Base-by-base conservation (phyloP, 1,284 basidiomycete genomes). In the Rhodotorula sp. region DNA sequence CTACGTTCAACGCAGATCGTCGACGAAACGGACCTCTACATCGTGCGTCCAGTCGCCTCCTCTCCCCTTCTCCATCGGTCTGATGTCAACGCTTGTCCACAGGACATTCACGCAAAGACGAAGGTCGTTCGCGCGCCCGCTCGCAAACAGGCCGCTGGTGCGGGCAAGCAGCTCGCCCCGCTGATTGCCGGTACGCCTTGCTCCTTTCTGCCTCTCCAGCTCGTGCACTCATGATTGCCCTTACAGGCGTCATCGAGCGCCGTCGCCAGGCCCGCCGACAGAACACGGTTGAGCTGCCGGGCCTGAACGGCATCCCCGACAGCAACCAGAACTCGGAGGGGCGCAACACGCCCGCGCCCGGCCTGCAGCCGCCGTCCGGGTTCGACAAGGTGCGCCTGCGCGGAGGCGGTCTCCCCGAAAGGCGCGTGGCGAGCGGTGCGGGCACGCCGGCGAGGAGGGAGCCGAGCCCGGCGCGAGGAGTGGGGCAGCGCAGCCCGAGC, bases 11-110 rank as follows among this genome's bases (percentile, higher is more conserved):
- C 22, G 9, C 64, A 73, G 60, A 76, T 76, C n/a, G 67, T 76
- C 53, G 75, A 76, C 65, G 75, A 79, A 61, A 78, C 78, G 27
- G 78, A 77, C 64, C 66, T 79, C n/a, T 77, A 75, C 61, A 74
- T 78, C 6, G 67, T 73, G 21, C 44, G 69, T 65, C 0, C 15
- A 9, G 8, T 22, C 3, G 39, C n/a, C 2, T 9, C 6, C 56
- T 27, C 13, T 29, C n/a, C 21, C 48, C 48, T 25, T 32, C 36
- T 25, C 10, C 25, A 10, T 10, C 21, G 10, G 7, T 25, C 51
- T 25, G 34, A n/a, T 15, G 22, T 55, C 13, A 3, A 13, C 29
- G 39, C 53, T 51, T 9, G 13, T 21, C 9, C 32, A 1, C 50
- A 73, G 69, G 78, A 79, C 69, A 72, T 79, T 15, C 70, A 78